Conservation (phyloP, 139 green algal species). For the Chlorella sorokiniana region DNA sequence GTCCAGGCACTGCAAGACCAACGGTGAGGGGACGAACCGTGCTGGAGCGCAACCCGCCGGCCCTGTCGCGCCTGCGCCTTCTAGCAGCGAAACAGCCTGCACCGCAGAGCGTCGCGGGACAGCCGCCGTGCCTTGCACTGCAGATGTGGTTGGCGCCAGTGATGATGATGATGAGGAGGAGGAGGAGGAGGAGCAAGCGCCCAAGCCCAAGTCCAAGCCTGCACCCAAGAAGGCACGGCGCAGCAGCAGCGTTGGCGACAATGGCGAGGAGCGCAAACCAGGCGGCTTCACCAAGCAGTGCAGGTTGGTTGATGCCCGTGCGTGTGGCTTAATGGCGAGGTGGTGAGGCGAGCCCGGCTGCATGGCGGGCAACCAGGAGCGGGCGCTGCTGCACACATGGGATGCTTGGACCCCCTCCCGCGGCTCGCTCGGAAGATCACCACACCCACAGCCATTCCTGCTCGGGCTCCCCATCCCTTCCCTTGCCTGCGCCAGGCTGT, state of each 20-base stretch:
- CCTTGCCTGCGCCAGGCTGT: no score
- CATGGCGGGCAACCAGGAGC: no score
- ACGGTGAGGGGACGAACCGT: constrained; percentile 17
- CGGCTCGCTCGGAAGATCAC: no score
- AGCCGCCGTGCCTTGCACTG: background rate
- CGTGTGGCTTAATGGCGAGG: background rate
- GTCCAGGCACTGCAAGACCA: constrained; percentile 52
- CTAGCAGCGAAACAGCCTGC: background rate
- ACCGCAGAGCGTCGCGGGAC: no score
- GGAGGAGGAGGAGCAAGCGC: background rate
- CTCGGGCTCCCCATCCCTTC: no score
- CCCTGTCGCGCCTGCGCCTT: background rate
- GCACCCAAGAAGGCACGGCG: background rate
- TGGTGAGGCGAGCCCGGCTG: no score
- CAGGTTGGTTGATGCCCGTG: background rate
- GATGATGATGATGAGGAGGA: constrained; percentile 16
- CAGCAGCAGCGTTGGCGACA: background rate
- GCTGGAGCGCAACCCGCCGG: background rate
- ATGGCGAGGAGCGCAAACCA: constrained; percentile 11
- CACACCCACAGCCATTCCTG: no score
- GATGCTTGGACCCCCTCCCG: no score
- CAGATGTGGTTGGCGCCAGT: constrained; percentile 36
- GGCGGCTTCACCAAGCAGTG: constrained; percentile 58
- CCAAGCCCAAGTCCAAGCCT: background rate
- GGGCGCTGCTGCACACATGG: no score